A percentile compares a stretch with the other conserved stretches of the same genome.
phyloP scores from a whole-genome alignment of 208 protist genomes.

The Herpetomonas samuelpessoai region DNA sequence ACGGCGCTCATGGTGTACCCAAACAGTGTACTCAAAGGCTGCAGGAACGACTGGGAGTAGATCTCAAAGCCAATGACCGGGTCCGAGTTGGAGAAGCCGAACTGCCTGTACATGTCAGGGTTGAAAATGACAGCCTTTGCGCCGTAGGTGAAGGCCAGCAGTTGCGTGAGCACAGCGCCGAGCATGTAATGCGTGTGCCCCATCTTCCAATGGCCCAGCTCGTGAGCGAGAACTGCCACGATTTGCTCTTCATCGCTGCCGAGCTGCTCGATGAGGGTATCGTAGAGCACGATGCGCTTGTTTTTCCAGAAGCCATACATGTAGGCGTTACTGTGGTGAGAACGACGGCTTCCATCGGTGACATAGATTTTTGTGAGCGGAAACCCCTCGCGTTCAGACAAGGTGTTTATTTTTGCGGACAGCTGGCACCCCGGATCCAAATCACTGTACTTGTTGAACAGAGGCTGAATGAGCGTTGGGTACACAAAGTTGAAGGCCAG shows the following conservation, averaged over 20 bases:
- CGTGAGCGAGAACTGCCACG: constrained; percentile 80
- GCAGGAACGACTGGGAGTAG: constrained; percentile 41
- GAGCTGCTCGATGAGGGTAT: constrained; percentile 80
- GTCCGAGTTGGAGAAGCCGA: constrained; percentile 57
- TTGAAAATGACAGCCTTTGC: constrained; percentile 66
- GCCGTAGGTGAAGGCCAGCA: constrained; percentile 59
- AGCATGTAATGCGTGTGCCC: constrained; percentile 44
- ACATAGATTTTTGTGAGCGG: constrained; percentile 71
- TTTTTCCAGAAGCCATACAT: constrained; percentile 84
- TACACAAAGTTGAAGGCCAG: constrained; percentile 50
- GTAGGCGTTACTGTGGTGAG: constrained; percentile 87
- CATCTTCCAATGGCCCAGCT: constrained; percentile 89
- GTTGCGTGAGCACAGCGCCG: constrained; percentile 29
- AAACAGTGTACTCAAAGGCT: constrained; percentile 36
- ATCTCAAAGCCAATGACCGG: constrained; percentile 65
- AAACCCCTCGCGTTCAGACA: constrained; percentile 51
- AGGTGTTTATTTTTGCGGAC: constrained; percentile 40
- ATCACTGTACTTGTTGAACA: constrained; percentile 88
- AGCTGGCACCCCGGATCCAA: constrained; percentile 38
- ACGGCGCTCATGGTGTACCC: constrained; percentile 33
- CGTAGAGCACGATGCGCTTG: constrained; percentile 90
- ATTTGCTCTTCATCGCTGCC: constrained; percentile 58
- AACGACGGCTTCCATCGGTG: constrained; percentile 77
- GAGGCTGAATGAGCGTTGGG: constrained; percentile 75
- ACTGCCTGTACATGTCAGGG: constrained; percentile 45